These are phyloP conservation scores for Ophiostoma ips DNA, from an alignment of 2,329 filamentous ascomycete species.

Conservation along the genomic window DNA sequence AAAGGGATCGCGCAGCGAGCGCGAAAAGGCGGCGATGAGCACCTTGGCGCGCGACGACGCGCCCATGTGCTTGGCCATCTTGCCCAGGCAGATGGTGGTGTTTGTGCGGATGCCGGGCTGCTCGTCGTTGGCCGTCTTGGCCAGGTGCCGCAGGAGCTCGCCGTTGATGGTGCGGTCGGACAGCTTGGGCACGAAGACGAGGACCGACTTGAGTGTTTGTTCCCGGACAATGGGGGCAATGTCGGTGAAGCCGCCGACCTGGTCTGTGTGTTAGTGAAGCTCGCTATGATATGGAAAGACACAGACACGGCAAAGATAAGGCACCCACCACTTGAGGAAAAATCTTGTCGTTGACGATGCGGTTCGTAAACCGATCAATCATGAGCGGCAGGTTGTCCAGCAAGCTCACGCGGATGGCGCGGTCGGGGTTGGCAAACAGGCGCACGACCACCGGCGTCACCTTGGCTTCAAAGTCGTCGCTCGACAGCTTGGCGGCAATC, in stretches of 20 bases:
- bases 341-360: constrained; percentile 87
- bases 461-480: constrained; percentile 76
- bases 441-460: constrained; percentile 78
- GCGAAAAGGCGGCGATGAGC: constrained; percentile 78
- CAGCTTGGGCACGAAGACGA: constrained; percentile 75
- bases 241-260: constrained; percentile 93
- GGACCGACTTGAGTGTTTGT: constrained; percentile 87
- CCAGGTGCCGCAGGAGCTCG: constrained; percentile 77
- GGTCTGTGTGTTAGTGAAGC: too few species aligned
- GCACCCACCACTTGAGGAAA: constrained; percentile 93
- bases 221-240: constrained; percentile 82
- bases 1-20: constrained; percentile 84
- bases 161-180: constrained; percentile 90
- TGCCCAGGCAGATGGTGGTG: constrained; percentile 92
- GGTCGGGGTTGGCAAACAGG: constrained; percentile 79
- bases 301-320: too few species aligned
- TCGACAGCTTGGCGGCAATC: constrained; percentile 72
- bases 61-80: constrained; percentile 83
- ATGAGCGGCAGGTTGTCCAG: constrained; percentile 79
- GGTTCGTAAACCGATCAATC: constrained; percentile 81
- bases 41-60: constrained; percentile 72
- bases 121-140: constrained; percentile 94
- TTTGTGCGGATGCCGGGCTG: constrained; percentile 96
- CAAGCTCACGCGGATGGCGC: constrained; percentile 80
- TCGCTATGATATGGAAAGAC: too few species aligned